Conservation (phyloP, 2,329 filamentous ascomycete genomes). For the Pestalotiopsis sp. region DNA sequence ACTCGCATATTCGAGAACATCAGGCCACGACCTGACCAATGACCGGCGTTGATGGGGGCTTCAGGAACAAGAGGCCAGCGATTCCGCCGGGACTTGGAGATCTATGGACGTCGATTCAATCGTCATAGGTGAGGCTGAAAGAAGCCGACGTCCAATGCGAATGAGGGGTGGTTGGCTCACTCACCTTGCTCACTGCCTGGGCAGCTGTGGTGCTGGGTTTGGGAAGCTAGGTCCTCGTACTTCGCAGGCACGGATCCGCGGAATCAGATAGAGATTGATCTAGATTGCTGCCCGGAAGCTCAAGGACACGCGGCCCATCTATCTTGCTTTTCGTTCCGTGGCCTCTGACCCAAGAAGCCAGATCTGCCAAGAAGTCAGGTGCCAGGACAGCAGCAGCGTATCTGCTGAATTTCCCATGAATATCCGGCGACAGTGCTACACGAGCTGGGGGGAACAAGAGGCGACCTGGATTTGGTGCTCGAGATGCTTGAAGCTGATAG, state of each 20-base stretch:
- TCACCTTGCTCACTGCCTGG: not conserved
- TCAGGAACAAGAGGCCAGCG: not conserved
- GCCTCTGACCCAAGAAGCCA: not conserved
- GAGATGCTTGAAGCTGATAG: not conserved
- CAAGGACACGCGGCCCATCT: no score
- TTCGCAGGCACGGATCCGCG: not conserved
- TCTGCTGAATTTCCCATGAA: not conserved
- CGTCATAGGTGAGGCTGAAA: slow-evolving; percentile 15
- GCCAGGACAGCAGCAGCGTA: not conserved
- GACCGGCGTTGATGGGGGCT: not conserved
- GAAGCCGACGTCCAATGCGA: not conserved
- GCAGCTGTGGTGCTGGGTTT: not conserved
- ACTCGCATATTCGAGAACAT: not conserved
- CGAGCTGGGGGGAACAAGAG: not conserved
- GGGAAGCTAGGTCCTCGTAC: not conserved
- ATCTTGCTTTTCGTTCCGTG: no score
- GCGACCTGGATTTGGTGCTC: not conserved
- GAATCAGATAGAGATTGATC: not conserved
- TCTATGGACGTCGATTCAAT: slow-evolving; percentile 5
- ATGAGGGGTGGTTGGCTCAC: not conserved
- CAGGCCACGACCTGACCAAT: not conserved
- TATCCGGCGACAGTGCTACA: not conserved
- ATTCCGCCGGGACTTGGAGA: slow-evolving; percentile 3
- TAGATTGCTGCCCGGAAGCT: no score
- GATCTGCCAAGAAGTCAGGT: not conserved